phyloP scores from a whole-genome alignment of 2,329 filamentous ascomycete species.

The Phaeosphaeria sp. region DNA sequence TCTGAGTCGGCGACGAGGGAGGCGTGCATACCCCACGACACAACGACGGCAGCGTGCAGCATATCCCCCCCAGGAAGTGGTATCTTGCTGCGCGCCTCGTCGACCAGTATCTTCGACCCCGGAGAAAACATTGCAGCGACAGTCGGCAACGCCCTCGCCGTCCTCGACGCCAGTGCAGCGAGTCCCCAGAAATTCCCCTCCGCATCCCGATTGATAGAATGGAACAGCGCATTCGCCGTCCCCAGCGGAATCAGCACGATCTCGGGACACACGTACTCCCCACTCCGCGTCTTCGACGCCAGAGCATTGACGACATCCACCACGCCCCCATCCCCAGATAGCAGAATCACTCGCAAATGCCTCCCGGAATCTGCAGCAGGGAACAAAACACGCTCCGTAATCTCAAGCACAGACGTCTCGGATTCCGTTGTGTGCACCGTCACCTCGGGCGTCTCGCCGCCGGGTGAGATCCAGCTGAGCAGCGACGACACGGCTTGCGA shows the following conservation, averaged over 20 bases:
- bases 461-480: not conserved
- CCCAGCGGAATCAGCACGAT: constrained; percentile 63
- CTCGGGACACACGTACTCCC: constrained; percentile 56
- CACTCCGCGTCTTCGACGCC: constrained; percentile 35
- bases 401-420: constrained; percentile 67
- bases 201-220: constrained; percentile 49
- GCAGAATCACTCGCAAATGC: constrained; percentile 67
- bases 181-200: constrained; percentile 52
- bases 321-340: constrained; percentile 88
- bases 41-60: constrained; percentile 79
- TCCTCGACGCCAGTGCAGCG: constrained; percentile 44
- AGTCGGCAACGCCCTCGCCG: constrained; percentile 48
- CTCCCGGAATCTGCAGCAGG: constrained; percentile 56
- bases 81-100: constrained; percentile 55
- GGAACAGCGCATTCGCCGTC: constrained; percentile 58
- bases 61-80: constrained; percentile 38
- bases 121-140: constrained; percentile 55
- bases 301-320: constrained; percentile 81
- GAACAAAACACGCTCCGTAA: constrained; percentile 62
- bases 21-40: constrained; percentile 89
- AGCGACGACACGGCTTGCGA: constrained; percentile 32
- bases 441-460: not conserved
- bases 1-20: constrained; percentile 91
- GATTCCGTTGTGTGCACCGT: constrained; percentile 65
- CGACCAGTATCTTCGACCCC: constrained; percentile 50